These are phyloP conservation scores for Leucocoprinus leucothites DNA, from an alignment of 768 basidiomycete species.

Conservation along the genomic window DNA sequence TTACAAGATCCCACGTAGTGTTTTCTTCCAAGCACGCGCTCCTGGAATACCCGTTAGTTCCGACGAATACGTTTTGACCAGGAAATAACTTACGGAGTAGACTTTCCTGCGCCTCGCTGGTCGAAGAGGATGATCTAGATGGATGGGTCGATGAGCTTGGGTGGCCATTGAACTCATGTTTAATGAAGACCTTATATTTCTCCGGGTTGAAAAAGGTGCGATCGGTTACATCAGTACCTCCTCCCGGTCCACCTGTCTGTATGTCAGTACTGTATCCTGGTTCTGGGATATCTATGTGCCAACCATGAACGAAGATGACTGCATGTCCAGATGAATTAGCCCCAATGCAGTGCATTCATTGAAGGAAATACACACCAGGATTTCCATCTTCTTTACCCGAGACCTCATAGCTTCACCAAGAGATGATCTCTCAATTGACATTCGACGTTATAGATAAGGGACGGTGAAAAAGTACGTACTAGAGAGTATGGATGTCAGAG, in stretches of 20 bases:
- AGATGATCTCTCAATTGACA: neutral
- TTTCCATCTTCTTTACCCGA: constrained; percentile 74
- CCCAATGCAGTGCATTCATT: neutral
- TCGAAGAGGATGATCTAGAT: constrained; percentile 81
- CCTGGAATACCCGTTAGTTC: constrained; percentile 32
- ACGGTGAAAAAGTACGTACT: constrained; percentile 40
- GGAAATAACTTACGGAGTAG: constrained; percentile 59
- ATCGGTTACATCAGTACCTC: constrained; percentile 66
- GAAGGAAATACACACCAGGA: constrained; percentile 50
- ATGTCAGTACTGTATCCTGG: constrained; percentile 2
- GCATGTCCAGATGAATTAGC: neutral
- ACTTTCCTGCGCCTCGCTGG: constrained; percentile 87
- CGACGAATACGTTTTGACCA: neutral
- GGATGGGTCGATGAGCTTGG: neutral
- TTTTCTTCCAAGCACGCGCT: constrained; percentile 78
- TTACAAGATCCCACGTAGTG: constrained; percentile 92
- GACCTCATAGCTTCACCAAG: constrained; percentile 64
- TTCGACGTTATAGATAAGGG: neutral
- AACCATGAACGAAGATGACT: constrained; percentile 84
- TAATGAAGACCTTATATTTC: constrained; percentile 63
- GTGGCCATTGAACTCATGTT: neutral
- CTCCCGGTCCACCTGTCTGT: constrained; percentile 67
- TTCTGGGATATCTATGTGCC: constrained; percentile 12
- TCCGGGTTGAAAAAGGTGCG: constrained; percentile 78
- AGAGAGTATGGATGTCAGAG: constrained; percentile 69